These are phyloP conservation scores for Xylariaceae sp. DNA, from an alignment of 2,329 filamentous ascomycete genomes.

Conservation along the genomic window DNA sequence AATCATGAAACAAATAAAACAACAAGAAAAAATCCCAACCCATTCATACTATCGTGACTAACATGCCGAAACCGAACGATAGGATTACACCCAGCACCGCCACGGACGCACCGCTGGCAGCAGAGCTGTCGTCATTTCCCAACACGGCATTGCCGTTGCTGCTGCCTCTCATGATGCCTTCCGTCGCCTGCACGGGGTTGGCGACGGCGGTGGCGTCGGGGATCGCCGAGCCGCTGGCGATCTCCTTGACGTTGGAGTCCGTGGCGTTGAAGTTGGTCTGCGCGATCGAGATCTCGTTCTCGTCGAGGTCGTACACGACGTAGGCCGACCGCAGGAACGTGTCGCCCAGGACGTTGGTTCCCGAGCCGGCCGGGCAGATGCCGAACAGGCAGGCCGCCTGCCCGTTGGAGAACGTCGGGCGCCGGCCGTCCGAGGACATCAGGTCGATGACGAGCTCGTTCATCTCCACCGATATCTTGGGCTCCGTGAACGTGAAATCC, in stretches of 20 bases:
- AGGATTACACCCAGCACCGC: constrained; percentile 18
- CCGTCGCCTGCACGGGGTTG: constrained; percentile 53
- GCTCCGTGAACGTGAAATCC: constrained; percentile 58
- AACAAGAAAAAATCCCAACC: constrained; percentile 1
- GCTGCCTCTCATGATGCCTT: constrained; percentile 38
- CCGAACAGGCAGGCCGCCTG: constrained; percentile 67
- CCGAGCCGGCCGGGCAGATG: constrained; percentile 59
- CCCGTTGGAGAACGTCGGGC: constrained; percentile 57
- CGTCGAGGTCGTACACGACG: constrained; percentile 73
- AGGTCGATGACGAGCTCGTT: constrained; percentile 62
- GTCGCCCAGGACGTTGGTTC: constrained; percentile 69
- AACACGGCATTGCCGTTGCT: constrained; percentile 25
- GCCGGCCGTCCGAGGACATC: constrained; percentile 48
- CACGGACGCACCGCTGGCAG: constrained; percentile 2
- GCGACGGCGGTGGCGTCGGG: constrained; percentile 57
- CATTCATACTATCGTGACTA: constrained; percentile 20
- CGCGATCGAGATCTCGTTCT: constrained; percentile 71
- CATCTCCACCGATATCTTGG: constrained; percentile 58
- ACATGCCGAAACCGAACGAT: constrained; percentile 17
- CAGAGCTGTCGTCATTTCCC: constrained; percentile 13
- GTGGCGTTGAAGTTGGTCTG: constrained; percentile 66
- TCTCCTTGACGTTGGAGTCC: constrained; percentile 55
- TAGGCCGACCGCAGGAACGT: constrained; percentile 77
- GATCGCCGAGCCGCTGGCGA: constrained; percentile 52
- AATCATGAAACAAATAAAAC: constrained; percentile 1